Conservation (phyloP, 495 filamentous ascomycete species). For the Hypomontagnella submonticulosa region DNA sequence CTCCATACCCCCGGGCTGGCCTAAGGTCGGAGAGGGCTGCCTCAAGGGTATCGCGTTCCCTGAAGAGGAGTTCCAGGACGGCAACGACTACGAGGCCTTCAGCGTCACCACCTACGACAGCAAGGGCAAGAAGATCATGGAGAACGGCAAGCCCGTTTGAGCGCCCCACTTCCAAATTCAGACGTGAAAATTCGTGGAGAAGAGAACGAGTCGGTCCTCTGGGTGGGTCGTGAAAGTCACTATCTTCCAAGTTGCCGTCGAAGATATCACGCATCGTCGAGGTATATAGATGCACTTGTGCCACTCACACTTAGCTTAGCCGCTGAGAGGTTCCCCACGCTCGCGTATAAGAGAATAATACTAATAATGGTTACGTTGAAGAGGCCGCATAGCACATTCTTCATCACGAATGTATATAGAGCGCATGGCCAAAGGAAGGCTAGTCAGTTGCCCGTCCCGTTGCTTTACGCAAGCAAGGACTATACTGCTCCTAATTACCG, state of each 20-base stretch:
- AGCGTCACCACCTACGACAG: slow-evolving; percentile 61
- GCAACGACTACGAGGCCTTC: slow-evolving; percentile 64
- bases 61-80: slow-evolving; percentile 59
- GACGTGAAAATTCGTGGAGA: not conserved
- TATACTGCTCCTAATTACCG: not conserved
- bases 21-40: slow-evolving; percentile 69
- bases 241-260: no score
- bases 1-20: slow-evolving; percentile 69
- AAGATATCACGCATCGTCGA: no score
- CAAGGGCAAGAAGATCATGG: slow-evolving; percentile 50
- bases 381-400: no score
- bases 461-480: not conserved
- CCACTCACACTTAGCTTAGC: no score
- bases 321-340: no score
- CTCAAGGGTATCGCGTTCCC: slow-evolving; percentile 59
- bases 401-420: no score
- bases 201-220: not conserved
- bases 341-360: no score
- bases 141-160: slow-evolving; percentile 45
- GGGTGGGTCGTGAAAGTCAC: no score
- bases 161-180: not conserved
- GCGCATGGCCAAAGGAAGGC: no score
- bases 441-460: no score
- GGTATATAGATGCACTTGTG: no score
- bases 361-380: no score